Conservation (phyloP, 495 filamentous ascomycete species). For the Hamigera avellanea region DNA sequence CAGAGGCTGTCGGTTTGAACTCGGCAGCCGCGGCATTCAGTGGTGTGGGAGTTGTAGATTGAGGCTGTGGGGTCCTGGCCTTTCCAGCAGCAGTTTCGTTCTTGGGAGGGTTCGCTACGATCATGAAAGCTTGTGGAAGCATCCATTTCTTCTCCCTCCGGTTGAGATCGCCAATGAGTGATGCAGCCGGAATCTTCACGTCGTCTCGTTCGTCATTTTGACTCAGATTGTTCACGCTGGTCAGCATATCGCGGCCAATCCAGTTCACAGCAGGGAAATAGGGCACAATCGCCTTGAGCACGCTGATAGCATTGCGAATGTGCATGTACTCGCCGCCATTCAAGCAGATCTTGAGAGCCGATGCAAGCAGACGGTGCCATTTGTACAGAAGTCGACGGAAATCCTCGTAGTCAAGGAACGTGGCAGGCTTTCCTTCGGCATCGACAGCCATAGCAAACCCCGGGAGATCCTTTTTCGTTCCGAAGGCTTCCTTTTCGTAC, state of each 20-base stretch:
- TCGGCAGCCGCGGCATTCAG: slow-evolving; percentile 38
- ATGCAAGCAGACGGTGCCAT: slow-evolving; percentile 74
- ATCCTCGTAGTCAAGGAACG: slow-evolving; percentile 69
- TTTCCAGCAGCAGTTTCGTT: slow-evolving; percentile 19
- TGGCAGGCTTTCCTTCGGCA: slow-evolving; percentile 47
- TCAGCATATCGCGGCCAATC: slow-evolving; percentile 63
- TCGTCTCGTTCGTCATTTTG: slow-evolving; percentile 72
- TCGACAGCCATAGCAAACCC: slow-evolving; percentile 59
- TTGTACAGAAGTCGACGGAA: slow-evolving; percentile 76
- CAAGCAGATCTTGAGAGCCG: slow-evolving; percentile 67
- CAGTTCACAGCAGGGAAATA: slow-evolving; percentile 83
- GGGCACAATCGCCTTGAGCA: slow-evolving; percentile 70
- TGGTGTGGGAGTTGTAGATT: slow-evolving; percentile 21
- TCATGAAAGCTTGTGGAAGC: slow-evolving; percentile 66
- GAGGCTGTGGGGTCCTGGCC: slow-evolving; percentile 24
- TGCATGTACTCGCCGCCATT: slow-evolving; percentile 88
- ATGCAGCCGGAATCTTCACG: slow-evolving; percentile 80
- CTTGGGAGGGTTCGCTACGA: slow-evolving; percentile 10
- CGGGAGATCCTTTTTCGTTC: slow-evolving; percentile 46
- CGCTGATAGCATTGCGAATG: slow-evolving; percentile 85
- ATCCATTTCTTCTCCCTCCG: slow-evolving; percentile 72
- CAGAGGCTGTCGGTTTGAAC: slow-evolving; percentile 27
- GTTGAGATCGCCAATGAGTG: slow-evolving; percentile 71
- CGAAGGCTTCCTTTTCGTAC: slow-evolving; percentile 73
- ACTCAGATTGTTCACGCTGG: slow-evolving; percentile 50